Evolutionary conservation across 164 flowering plant genomes (phyloP).

Genomic region (Warburgia ugandensis): DNA sequence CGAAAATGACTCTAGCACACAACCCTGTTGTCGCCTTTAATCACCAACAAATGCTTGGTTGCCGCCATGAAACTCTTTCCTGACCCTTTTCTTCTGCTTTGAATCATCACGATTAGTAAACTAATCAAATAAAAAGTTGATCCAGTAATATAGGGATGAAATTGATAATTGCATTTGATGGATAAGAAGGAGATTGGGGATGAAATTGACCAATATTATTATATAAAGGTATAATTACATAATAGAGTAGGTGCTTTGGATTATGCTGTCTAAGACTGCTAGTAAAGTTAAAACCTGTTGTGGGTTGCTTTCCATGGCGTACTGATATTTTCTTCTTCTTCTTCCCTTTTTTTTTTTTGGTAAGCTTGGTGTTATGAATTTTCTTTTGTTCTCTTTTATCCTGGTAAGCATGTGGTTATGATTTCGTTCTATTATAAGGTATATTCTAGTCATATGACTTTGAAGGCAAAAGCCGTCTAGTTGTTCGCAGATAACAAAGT

Average conservation of each 20-base stretch:
- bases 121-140: neutral
- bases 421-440: too few species aligned
- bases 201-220: too few species aligned
- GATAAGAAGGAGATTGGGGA: neutral
- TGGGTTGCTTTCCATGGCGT: conserved; percentile 9
- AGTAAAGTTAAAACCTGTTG: neutral
- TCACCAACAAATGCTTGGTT: neutral
- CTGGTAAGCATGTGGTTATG: too few species aligned
- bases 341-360: too few species aligned
- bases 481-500: too few species aligned
- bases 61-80: neutral
- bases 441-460: too few species aligned
- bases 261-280: conserved; percentile 10
- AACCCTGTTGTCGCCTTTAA: neutral
- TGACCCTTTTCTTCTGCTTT: neutral
- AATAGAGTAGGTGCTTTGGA: conserved; percentile 1
- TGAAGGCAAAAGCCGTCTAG: too few species aligned
- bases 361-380: too few species aligned
- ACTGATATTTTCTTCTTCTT: too few species aligned
- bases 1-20: neutral
- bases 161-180: neutral
- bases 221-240: neutral
- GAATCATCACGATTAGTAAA: too few species aligned
- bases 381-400: too few species aligned
- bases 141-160: neutral